These are phyloP conservation scores for Solanum pennellii DNA, from an alignment of 257 asterid species.

Conservation along the genomic window DNA sequence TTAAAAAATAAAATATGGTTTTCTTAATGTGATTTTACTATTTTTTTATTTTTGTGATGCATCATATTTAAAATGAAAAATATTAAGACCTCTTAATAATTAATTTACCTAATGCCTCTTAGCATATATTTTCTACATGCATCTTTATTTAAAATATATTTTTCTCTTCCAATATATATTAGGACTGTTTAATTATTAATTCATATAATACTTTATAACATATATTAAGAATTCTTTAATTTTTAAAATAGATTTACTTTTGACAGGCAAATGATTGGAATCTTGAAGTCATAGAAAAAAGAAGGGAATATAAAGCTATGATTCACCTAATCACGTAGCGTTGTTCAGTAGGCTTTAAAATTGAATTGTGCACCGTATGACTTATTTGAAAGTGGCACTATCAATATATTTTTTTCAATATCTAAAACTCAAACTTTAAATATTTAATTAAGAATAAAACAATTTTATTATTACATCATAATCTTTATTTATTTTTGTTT, in stretches of 20 bases:
- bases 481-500: too few species aligned
- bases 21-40: too few species aligned
- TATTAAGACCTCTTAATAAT: neutral
- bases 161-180: too few species aligned
- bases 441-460: fast-evolving
- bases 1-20: neutral
- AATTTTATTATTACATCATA: too few species aligned
- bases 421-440: fast-evolving
- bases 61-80: neutral
- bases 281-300: neutral
- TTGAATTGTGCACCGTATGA: too few species aligned
- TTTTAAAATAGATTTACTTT: neutral
- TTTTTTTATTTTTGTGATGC: neutral
- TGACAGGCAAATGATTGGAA: neutral
- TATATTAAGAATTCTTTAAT: neutral
- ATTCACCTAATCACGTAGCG: neutral
- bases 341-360: neutral
- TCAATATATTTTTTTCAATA: too few species aligned
- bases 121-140: neutral
- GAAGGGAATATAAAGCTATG: neutral
- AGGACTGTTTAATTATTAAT: too few species aligned
- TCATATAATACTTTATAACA: neutral
- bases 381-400: too few species aligned
- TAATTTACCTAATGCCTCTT: neutral
- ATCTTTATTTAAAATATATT: too few species aligned